Percentiles rank a stretch among this genome's conserved stretches.
phyloP scores from a whole-genome alignment of 345 rosid species.

The Lenwebbia sp. region DNA sequence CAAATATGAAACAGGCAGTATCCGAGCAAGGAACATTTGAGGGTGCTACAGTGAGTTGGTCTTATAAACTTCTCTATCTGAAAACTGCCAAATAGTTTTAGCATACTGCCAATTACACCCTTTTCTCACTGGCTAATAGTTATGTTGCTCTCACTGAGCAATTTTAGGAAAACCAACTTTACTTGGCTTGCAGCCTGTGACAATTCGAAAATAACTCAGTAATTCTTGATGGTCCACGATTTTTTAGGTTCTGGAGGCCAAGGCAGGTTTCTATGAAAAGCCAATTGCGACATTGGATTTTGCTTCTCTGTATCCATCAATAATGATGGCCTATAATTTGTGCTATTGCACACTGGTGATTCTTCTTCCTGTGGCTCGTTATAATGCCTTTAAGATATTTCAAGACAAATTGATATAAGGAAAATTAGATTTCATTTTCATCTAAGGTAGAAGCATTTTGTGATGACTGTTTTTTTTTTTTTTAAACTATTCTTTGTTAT shows the following conservation, averaged over 20 bases:
- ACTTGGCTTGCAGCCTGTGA: background rate
- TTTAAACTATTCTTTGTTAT: background rate
- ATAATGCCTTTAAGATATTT: background rate
- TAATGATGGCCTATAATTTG: constrained; percentile 99
- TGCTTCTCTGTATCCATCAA: constrained; percentile 95
- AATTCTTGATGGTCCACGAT: background rate
- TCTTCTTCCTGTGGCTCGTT: constrained; percentile 3
- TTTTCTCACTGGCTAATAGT: background rate
- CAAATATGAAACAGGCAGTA: constrained; percentile 80
- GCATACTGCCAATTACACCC: background rate
- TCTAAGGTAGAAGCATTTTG: background rate
- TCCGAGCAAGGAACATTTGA: constrained; percentile 92
- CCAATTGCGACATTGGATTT: constrained; percentile 96
- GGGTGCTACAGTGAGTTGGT: constrained; percentile 93
- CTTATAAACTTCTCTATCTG: background rate
- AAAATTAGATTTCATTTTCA: background rate
- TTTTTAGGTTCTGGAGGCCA: constrained; percentile 84
- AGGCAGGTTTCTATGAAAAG: constrained; percentile 85
- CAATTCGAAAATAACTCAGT: background rate
- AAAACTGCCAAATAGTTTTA: background rate
- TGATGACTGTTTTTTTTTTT: background rate
- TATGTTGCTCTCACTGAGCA: background rate
- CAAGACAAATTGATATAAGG: background rate
- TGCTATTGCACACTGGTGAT: constrained; percentile 93
- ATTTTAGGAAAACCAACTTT: background rate